Conservation (phyloP, 2,329 filamentous ascomycete species). For the Graphiopsis chlorocephala region DNA sequence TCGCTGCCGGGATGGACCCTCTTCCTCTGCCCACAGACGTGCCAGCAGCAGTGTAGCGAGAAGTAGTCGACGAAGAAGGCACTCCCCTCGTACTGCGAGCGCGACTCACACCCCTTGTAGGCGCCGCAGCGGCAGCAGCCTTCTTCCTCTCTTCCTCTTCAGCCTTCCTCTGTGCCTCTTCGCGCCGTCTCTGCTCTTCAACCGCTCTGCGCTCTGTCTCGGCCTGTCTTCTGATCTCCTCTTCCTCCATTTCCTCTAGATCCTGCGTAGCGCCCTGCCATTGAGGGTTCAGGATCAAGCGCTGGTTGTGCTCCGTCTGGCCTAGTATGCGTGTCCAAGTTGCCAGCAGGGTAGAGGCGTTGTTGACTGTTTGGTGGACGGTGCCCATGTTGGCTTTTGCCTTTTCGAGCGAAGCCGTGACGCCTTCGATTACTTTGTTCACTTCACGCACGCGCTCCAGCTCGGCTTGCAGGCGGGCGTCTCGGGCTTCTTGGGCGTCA, state of each 20-base stretch:
- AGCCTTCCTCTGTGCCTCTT: constrained; percentile 51
- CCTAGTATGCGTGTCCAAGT: constrained; percentile 95
- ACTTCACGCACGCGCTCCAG: constrained; percentile 79
- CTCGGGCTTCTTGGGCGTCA: constrained; percentile 63
- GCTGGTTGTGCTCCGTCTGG: constrained; percentile 96
- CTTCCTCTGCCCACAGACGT: constrained; percentile 52
- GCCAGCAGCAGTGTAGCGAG: constrained; percentile 43
- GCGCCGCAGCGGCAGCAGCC: constrained; percentile 48
- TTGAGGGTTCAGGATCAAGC: constrained; percentile 78
- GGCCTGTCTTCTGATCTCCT: constrained; percentile 69
- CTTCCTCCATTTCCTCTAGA: constrained; percentile 79
- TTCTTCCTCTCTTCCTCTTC: constrained; percentile 54
- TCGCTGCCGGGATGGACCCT: constrained; percentile 45
- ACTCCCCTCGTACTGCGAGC: constrained; percentile 26
- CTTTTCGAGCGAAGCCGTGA: constrained; percentile 68
- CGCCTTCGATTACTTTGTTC: constrained; percentile 80
- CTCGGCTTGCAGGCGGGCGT: constrained; percentile 73
- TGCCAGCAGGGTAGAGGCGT: constrained; percentile 84
- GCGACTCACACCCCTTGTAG: constrained; percentile 33
- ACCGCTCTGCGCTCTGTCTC: constrained; percentile 72
- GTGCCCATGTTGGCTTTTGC: constrained; percentile 78
- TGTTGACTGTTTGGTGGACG: constrained; percentile 79
- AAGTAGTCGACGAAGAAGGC: constrained; percentile 29
- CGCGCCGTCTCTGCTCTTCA: constrained; percentile 69
- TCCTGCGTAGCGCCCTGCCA: constrained; percentile 91